Evolutionary conservation across 495 filamentous ascomycete genomes (phyloP).

Genomic region (Penicillium roqueforti): DNA sequence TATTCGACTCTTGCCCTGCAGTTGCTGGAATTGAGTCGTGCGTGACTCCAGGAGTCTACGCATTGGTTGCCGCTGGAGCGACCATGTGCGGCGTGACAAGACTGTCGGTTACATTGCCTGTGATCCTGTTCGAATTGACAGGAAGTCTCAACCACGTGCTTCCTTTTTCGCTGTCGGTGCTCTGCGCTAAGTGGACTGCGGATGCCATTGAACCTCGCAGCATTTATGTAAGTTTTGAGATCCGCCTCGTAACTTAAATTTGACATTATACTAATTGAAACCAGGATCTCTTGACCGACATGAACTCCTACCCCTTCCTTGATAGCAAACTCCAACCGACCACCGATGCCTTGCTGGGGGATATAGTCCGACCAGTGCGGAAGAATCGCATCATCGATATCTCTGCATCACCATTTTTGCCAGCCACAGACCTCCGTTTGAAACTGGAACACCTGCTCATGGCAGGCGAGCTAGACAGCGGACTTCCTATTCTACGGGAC

Average conservation of each 20-base stretch:
- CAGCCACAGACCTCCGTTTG: slow-evolving; percentile 66
- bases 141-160: slow-evolving; percentile 92
- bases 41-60: slow-evolving; percentile 93
- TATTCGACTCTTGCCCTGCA: slow-evolving; percentile 71
- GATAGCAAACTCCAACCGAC: slow-evolving; percentile 89
- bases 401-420: slow-evolving; percentile 67
- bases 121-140: slow-evolving; percentile 94
- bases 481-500: slow-evolving; percentile 78
- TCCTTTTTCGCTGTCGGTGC: slow-evolving; percentile 86
- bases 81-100: slow-evolving; percentile 98
- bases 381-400: slow-evolving; percentile 83
- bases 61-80: slow-evolving; percentile 87
- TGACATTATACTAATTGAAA: slow-evolving; percentile 16
- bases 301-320: slow-evolving; percentile 95
- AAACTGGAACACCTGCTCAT: slow-evolving; percentile 79
- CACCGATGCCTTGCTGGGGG: slow-evolving; percentile 78
- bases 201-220: slow-evolving; percentile 92
- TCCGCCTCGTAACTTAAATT: neutral
- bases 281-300: slow-evolving; percentile 85
- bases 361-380: slow-evolving; percentile 74
- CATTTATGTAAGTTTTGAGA: slow-evolving; percentile 66
- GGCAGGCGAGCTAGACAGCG: slow-evolving; percentile 87
- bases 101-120: slow-evolving; percentile 87
- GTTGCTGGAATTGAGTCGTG: slow-evolving; percentile 71
- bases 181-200: slow-evolving; percentile 96